phyloP scores from a whole-genome alignment of 73 alveolate species.

The Breviolum minutum region DNA sequence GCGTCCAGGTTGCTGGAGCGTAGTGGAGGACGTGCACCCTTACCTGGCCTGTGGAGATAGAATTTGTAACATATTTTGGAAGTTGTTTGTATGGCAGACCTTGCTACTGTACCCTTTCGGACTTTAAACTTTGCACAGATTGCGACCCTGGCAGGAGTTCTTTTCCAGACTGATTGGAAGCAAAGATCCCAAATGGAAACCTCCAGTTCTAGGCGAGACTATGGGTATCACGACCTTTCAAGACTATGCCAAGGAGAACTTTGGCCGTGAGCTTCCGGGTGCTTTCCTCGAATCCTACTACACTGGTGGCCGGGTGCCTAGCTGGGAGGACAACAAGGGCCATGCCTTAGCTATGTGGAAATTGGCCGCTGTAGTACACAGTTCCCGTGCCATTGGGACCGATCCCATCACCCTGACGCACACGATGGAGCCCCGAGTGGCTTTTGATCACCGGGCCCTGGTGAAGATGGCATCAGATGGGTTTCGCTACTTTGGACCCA shows the following conservation, averaged over 20 bases:
- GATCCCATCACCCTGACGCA: conserved; percentile 15
- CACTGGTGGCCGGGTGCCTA: conserved; percentile 50
- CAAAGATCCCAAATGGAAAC: background rate
- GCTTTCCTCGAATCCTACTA: conserved; percentile 1
- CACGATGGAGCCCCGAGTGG: conserved; percentile 41
- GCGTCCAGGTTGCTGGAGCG: conserved; percentile 44
- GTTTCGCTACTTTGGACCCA: conserved; percentile 51
- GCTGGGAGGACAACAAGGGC: conserved; percentile 49
- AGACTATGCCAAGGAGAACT: background rate
- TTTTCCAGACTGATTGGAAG: background rate
- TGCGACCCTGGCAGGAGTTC: conserved; percentile 9
- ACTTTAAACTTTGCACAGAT: background rate
- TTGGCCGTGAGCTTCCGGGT: conserved; percentile 10
- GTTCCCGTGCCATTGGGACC: background rate
- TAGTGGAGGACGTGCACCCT: background rate
- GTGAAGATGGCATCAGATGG: conserved; percentile 53
- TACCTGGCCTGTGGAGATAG: background rate
- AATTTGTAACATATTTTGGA: background rate
- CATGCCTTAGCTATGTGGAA: background rate
- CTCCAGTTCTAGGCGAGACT: conserved; percentile 21
- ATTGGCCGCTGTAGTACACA: background rate
- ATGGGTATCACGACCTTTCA: conserved; percentile 35
- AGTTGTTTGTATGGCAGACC: too few species aligned
- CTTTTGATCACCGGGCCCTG: conserved; percentile 51
- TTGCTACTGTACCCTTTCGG: too few species aligned